phyloP scores from a whole-genome alignment of 2,329 filamentous ascomycete genomes.

The Nakataea oryzae region DNA sequence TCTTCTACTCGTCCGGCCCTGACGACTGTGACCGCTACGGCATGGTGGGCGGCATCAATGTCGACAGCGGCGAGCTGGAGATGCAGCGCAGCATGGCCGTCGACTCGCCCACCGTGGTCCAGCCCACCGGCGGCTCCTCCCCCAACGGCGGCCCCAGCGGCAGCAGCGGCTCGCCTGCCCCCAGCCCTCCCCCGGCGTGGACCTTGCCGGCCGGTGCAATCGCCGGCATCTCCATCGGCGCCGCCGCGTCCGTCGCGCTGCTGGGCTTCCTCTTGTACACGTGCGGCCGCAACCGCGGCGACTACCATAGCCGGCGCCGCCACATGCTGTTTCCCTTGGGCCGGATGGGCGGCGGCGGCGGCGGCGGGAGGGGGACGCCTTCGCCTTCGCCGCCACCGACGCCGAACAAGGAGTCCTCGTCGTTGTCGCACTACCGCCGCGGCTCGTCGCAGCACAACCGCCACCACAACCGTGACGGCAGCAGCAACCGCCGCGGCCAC shows the following conservation, averaged over 20 bases:
- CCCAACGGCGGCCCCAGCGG: neutral
- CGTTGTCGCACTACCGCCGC: neutral
- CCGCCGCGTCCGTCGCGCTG: neutral
- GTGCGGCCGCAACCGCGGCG: neutral
- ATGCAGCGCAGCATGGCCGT: constrained; percentile 3
- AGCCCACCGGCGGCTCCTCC: neutral
- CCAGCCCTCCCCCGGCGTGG: neutral
- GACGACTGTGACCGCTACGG: constrained; percentile 21
- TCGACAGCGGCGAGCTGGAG: neutral
- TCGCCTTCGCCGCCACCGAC: neutral
- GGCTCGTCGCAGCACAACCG: neutral
- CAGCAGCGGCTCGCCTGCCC: neutral
- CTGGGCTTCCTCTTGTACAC: neutral
- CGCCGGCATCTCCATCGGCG: neutral
- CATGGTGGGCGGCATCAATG: constrained; percentile 34
- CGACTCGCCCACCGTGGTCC: constrained; percentile 3
- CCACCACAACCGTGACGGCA: neutral
- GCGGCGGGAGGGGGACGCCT: neutral
- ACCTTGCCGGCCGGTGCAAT: neutral
- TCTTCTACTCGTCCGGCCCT: constrained; percentile 33
- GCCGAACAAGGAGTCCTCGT: neutral
- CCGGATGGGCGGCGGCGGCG: neutral
- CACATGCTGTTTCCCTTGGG: too few relatives aligned
- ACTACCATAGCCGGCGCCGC: too few relatives aligned
- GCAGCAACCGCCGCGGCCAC: neutral